phyloP scores from a whole-genome alignment of 2,329 filamentous ascomycete genomes.

The Trichoderma sp. region DNA sequence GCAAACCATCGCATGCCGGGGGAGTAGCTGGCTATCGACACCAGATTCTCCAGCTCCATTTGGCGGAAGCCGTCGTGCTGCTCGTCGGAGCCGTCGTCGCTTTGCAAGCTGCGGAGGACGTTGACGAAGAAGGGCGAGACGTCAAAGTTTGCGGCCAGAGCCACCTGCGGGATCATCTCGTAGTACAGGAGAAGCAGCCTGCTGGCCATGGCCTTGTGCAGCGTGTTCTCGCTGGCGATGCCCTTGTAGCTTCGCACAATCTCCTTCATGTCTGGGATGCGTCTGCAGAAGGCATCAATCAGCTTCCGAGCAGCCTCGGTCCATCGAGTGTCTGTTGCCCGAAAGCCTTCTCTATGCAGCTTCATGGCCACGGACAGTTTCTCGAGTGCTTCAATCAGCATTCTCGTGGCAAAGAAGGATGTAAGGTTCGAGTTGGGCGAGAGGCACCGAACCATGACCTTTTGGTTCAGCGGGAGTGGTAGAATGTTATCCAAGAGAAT shows the following conservation, averaged over 20 bases:
- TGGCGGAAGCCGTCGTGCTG: slow-evolving; percentile 59
- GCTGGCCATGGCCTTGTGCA: slow-evolving; percentile 78
- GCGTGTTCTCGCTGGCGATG: slow-evolving; percentile 66
- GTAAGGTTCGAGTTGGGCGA: slow-evolving; percentile 77
- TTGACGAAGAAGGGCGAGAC: slow-evolving; percentile 75
- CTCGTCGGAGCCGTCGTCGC: slow-evolving; percentile 52
- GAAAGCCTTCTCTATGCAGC: slow-evolving; percentile 57
- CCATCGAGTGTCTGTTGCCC: slow-evolving; percentile 59
- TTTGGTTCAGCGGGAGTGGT: slow-evolving; percentile 78
- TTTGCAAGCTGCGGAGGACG: slow-evolving; percentile 64
- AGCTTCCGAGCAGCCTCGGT: slow-evolving; percentile 67
- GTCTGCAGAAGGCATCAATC: slow-evolving; percentile 72
- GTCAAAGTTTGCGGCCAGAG: slow-evolving; percentile 84
- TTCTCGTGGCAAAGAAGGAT: slow-evolving; percentile 79
- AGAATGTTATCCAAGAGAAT: slow-evolving; percentile 84
- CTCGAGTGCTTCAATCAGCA: slow-evolving; percentile 75
- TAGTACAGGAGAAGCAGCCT: slow-evolving; percentile 84
- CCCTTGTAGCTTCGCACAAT: slow-evolving; percentile 73
- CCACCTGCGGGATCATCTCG: slow-evolving; percentile 75
- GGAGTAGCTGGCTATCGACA: slow-evolving; percentile 78
- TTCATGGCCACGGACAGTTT: slow-evolving; percentile 70
- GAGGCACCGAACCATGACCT: slow-evolving; percentile 76
- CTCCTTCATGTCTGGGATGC: slow-evolving; percentile 81
- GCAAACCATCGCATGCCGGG: slow-evolving; percentile 90
- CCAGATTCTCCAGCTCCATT: slow-evolving; percentile 78